Evolutionary conservation across 768 basidiomycete genomes (phyloP).

Genomic region (Exsudoporus frostii): DNA sequence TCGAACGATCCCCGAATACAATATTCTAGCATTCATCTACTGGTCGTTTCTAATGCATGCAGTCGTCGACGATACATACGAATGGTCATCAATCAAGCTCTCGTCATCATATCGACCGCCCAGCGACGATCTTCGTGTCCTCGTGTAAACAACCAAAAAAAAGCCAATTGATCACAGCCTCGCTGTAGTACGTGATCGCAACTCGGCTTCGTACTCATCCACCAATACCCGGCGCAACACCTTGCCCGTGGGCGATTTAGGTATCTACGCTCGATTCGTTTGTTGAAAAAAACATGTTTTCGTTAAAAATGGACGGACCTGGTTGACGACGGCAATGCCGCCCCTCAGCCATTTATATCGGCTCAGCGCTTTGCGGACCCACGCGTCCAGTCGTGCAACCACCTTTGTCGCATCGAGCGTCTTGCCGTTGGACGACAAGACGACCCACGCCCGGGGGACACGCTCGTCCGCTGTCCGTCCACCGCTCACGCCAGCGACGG

Average conservation of each 20-base stretch:
- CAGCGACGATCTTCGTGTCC: neutral
- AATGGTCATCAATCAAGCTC: neutral
- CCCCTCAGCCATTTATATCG: constrained; percentile 77
- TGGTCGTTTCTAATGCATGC: neutral
- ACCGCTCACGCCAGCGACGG: constrained; percentile 72
- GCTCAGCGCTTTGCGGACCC: constrained; percentile 63
- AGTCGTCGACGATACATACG: neutral
- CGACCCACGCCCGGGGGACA: constrained; percentile 76
- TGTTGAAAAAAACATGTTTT: no score
- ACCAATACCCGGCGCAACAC: constrained; percentile 59
- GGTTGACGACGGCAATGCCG: constrained; percentile 60
- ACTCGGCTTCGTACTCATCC: constrained; percentile 48
- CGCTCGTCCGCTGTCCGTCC: constrained; percentile 71
- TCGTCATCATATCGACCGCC: neutral
- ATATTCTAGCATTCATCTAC: no score
- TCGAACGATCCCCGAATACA: no score
- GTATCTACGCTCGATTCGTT: constrained; percentile 47
- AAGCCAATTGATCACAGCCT: constrained; percentile 19
- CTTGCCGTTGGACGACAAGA: constrained; percentile 56
- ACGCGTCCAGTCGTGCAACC: constrained; percentile 49
- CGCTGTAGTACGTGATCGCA: constrained; percentile 16
- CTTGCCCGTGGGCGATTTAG: constrained; percentile 75
- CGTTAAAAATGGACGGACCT: constrained; percentile 49
- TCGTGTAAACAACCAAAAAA: neutral
- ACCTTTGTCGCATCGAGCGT: constrained; percentile 41